Conservation (phyloP, 2,329 filamentous ascomycete genomes). For the Cladosporium sp. region DNA sequence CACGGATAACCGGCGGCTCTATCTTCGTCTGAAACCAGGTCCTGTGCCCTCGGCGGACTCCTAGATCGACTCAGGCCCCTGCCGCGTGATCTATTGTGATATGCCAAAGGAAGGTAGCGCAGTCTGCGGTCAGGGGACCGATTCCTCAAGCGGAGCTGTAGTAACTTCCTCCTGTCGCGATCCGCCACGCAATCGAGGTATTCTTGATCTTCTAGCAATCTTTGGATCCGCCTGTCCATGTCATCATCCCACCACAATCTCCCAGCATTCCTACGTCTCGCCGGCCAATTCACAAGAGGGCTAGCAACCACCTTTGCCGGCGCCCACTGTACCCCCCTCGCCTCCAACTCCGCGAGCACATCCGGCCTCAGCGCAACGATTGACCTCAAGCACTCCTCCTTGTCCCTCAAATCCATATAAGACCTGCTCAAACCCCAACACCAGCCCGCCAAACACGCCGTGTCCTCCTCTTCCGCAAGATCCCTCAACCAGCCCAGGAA, state of each 20-base stretch:
- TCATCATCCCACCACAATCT: conserved; percentile 4
- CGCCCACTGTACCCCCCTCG: not conserved
- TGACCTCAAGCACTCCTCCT: conserved; percentile 1
- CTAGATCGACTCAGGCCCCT: not conserved
- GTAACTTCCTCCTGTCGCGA: not conserved
- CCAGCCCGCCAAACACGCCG: not conserved
- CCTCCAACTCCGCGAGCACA: conserved; percentile 1
- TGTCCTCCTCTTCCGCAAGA: conserved; percentile 4
- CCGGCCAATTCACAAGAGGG: not conserved
- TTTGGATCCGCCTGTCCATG: not conserved
- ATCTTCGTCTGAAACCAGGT: too few relatives aligned
- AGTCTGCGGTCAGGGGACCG: not conserved
- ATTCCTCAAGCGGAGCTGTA: not conserved
- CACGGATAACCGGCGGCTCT: too few relatives aligned
- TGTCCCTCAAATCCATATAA: conserved; percentile 5
- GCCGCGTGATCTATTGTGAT: too few relatives aligned
- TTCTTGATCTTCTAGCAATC: conserved; percentile 1
- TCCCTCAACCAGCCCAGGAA: conserved; percentile 2
- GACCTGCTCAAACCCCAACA: not conserved
- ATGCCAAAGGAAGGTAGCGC: too few relatives aligned
- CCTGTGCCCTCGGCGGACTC: not conserved
- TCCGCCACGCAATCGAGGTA: not conserved
- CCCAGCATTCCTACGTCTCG: not conserved
- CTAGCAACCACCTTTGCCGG: not conserved
- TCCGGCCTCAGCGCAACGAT: not conserved